Percentiles rank a stretch among this genome's conserved stretches.
Conservation (phyloP, 208 protist genomes). For the Leishmania mexicana region DNA sequence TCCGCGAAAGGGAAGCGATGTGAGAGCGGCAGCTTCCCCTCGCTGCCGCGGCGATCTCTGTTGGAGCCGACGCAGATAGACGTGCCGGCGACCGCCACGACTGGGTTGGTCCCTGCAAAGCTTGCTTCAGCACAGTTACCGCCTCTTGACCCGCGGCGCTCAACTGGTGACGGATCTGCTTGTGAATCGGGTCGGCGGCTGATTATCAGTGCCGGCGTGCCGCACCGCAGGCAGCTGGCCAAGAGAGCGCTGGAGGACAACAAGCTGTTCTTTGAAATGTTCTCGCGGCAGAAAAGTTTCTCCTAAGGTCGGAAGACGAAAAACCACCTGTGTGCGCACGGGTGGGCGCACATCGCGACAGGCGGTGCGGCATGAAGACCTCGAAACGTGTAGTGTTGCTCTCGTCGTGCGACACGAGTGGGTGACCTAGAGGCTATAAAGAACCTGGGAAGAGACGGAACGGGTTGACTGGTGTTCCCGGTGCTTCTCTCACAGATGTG, state of each 20-base stretch:
- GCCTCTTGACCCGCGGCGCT: not conserved
- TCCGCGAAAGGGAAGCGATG: not conserved
- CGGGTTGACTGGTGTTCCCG: not conserved
- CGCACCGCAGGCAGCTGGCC: constrained; percentile 63
- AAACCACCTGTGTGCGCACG: not conserved
- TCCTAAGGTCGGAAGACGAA: not conserved
- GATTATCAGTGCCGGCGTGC: constrained; percentile 47
- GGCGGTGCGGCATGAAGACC: not conserved
- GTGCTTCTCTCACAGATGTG: not conserved
- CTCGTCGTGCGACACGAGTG: not conserved
- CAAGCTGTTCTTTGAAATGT: constrained; percentile 49
- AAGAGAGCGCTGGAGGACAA: constrained; percentile 78
- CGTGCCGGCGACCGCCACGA: not conserved
- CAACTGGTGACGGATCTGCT: not conserved
- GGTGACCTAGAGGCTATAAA: not conserved
- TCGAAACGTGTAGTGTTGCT: not conserved
- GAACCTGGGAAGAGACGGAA: not conserved
- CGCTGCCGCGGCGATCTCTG: constrained; percentile 13
- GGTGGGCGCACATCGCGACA: not conserved
- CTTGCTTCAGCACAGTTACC: not conserved
- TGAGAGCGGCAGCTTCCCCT: not conserved
- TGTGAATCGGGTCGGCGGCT: not conserved
- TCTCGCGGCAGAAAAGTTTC: constrained; percentile 6
- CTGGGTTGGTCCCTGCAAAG: not conserved
- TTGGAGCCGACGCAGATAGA: constrained; percentile 2